Evolutionary conservation across 768 basidiomycete genomes (phyloP), one percentile per base, ranked within the genome.

Genomic region (Coprinopsis marcescibilis): DNA sequence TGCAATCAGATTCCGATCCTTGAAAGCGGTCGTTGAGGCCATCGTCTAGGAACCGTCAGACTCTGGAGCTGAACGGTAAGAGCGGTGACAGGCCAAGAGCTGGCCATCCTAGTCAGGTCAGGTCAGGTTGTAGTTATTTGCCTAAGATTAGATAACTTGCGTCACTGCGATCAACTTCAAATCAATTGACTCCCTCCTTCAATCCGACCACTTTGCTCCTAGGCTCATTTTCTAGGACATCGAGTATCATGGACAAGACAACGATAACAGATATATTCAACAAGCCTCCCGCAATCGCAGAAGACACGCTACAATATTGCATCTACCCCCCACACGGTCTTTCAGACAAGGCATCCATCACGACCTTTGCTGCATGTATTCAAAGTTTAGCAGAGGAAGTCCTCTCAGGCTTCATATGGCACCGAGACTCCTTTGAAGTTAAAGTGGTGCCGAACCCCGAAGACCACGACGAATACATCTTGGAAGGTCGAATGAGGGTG

Each of bases 401-500:
- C 10, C 69, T 93, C 3, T 76, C 63, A 10, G 69, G 70, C 46
- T 81, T 87, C 52, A 68, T 91, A 25, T 92, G 90, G 90, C 86
- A 92, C 59, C 78, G 89, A 42, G 89, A 92, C 65, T 58, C 78
- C 8, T 91, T 91, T 55, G 84, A 89, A 59, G 67, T 90, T 51
- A 88, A 87, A 57, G 73, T 86, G 14, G 76, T 73, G 6, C 61
- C 70, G 17, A 69, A 80, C 53, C 56, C 63, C 12, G 59, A 60
- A 3, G 58, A 57, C 14, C 50, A 67, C 42, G 70, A 63, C 17
- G 41, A 46, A n/a, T 83, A 76, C 67, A 67, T 81, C 33, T 65
- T 97, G 1, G 83, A 91, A 58, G 92, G 94, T 7, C 69, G 73
- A 36, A 89, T 94, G 83, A 73, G 93, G 36, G 88, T 98, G 19